Conservation (phyloP, 306 rosid species). For the Fragaria iinumae region DNA sequence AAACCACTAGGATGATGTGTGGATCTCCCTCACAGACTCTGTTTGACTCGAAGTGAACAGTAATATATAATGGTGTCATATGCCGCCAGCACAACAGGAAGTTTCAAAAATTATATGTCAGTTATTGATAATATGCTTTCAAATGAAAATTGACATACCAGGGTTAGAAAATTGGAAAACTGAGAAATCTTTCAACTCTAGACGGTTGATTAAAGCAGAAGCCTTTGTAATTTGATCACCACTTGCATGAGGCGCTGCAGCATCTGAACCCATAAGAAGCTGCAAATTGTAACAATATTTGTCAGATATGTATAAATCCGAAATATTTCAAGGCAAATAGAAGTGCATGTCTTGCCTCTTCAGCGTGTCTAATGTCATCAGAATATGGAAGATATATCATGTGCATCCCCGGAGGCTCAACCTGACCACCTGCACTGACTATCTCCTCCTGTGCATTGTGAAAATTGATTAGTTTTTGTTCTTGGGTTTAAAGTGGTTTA, state of each 20-base stretch:
- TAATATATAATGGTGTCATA: neutral
- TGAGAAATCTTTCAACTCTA: constrained; percentile 77
- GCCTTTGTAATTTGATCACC: constrained; percentile 76
- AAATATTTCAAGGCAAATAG: constrained; percentile 11
- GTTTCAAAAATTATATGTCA: neutral
- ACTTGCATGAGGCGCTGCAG: constrained; percentile 49
- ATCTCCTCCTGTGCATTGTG: constrained; percentile 64
- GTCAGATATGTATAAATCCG: constrained; percentile 16
- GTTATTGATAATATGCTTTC: neutral
- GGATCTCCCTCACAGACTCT: neutral
- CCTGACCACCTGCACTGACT: constrained; percentile 62
- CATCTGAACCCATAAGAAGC: constrained; percentile 51
- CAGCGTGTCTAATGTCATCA: constrained; percentile 86
- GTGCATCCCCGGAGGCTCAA: constrained; percentile 97
- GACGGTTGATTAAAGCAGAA: constrained; percentile 65
- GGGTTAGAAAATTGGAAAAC: constrained; percentile 83
- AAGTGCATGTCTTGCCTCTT: constrained; percentile 63
- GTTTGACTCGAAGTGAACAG: neutral
- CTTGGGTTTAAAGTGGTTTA: neutral
- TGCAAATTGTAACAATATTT: constrained; percentile 35
- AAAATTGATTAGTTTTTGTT: neutral
- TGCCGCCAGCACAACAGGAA: neutral
- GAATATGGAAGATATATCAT: constrained; percentile 90
- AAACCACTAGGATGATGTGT: neutral
- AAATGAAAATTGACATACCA: constrained; percentile 39